phyloP scores from a whole-genome alignment of 768 basidiomycete species.

The Mycena epipterygia region DNA sequence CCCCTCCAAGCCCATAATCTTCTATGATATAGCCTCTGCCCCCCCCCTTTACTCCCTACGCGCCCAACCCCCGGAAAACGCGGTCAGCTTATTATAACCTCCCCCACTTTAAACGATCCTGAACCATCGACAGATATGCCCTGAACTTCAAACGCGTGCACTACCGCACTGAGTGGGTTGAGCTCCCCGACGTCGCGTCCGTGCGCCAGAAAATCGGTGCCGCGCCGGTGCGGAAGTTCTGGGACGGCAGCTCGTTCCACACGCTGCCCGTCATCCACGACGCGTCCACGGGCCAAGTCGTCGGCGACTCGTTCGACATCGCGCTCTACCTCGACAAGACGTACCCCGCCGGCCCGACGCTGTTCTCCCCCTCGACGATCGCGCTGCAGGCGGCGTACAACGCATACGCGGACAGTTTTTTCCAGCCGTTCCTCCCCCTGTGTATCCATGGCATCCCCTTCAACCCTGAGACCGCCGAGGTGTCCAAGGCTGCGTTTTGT shows the following conservation, averaged over 20 bases:
- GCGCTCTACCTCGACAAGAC: slow-evolving; percentile 55
- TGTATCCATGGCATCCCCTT: slow-evolving; percentile 2
- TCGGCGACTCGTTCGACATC: slow-evolving; percentile 53
- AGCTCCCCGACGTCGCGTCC: not conserved
- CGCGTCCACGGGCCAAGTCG: slow-evolving; percentile 47
- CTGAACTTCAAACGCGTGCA: not conserved
- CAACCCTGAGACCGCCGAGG: slow-evolving; percentile 7
- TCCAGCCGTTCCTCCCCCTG: slow-evolving; percentile 13
- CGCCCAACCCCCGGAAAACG: no score
- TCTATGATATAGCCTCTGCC: no score
- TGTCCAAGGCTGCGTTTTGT: slow-evolving; percentile 7
- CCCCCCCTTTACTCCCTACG: no score
- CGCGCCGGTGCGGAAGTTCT: slow-evolving; percentile 37
- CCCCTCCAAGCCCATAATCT: no score
- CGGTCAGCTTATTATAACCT: no score
- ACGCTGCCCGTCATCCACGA: slow-evolving; percentile 55
- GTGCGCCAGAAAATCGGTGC: not conserved
- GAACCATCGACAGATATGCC: no score
- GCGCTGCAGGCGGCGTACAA: slow-evolving; percentile 23
- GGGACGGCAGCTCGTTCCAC: slow-evolving; percentile 42
- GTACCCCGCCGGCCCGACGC: slow-evolving; percentile 46
- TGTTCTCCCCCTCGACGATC: slow-evolving; percentile 34
- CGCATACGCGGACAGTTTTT: slow-evolving; percentile 21
- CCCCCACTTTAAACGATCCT: no score
- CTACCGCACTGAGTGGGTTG: slow-evolving; percentile 3